Conservation (phyloP, 192 early-diverging fungal genomes). For the Coemansia sp. region DNA sequence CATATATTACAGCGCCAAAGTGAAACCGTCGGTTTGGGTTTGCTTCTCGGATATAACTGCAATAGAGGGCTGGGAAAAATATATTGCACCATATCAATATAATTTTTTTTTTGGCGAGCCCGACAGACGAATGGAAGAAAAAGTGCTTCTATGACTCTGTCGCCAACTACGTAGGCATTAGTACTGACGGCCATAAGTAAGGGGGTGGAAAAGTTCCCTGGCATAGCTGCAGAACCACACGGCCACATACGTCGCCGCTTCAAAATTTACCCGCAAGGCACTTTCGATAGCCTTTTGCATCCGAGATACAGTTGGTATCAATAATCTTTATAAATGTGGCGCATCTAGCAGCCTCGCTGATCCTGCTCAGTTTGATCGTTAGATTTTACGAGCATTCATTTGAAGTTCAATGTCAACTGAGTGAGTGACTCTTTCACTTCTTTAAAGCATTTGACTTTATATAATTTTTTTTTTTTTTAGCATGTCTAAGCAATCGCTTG, state of each 20-base stretch:
- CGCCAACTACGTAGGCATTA: too few species aligned
- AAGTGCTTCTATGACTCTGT: too few species aligned
- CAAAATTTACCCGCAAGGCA: too few species aligned
- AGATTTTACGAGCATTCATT: background rate
- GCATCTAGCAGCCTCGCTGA: background rate
- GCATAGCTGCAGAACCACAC: too few species aligned
- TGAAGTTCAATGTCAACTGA: background rate
- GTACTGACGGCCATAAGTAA: too few species aligned
- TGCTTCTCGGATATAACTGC: background rate
- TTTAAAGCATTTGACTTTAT: background rate
- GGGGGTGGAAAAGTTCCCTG: too few species aligned
- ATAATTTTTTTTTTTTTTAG: background rate
- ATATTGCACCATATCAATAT: background rate
- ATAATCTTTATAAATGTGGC: too few species aligned
- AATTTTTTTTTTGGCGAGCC: background rate
- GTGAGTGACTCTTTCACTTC: background rate
- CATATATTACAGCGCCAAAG: background rate
- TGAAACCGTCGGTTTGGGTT: background rate
- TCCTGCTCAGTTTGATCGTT: background rate
- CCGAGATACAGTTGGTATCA: too few species aligned
- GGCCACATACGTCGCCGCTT: too few species aligned
- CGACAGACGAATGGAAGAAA: background rate
- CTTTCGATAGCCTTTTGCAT: too few species aligned
- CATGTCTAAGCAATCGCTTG: slow-evolving; percentile 24
- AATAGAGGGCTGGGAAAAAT: background rate